Conservation (phyloP, 2,329 filamentous ascomycete species). For the Hymenoscyphus salicellus region DNA sequence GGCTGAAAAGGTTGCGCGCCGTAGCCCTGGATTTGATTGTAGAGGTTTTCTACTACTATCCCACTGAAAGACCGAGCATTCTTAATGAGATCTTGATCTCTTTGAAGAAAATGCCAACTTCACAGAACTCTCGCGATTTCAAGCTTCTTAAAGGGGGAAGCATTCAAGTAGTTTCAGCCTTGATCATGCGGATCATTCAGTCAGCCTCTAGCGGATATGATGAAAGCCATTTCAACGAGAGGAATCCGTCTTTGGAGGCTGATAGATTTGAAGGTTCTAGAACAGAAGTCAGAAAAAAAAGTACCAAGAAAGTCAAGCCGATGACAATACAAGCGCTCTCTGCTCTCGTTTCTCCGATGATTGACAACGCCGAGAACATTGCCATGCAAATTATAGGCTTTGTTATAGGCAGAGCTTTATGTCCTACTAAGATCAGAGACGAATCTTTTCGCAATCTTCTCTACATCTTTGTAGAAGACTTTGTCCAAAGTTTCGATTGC, state of each 20-base stretch:
- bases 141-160: conserved; percentile 81
- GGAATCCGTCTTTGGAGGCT: conserved; percentile 23
- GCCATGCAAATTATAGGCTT: conserved; percentile 82
- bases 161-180: conserved; percentile 89
- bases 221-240: conserved; percentile 20
- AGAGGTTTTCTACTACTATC: conserved; percentile 85
- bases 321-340: conserved; percentile 58
- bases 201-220: conserved; percentile 66
- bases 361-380: conserved; percentile 67
- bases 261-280: too few relatives aligned
- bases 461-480: conserved; percentile 92
- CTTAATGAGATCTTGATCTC: conserved; percentile 88
- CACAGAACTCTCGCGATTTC: conserved; percentile 87
- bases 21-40: conserved; percentile 92
- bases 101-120: conserved; percentile 84
- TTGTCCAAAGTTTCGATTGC: conserved; percentile 80
- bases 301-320: conserved; percentile 52
- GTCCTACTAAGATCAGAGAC: conserved; percentile 87
- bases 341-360: conserved; percentile 57
- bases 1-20: conserved; percentile 79
- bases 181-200: conserved; percentile 92
- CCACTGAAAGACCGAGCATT: conserved; percentile 75
- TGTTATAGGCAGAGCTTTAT: conserved; percentile 81
- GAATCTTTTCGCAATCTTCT: conserved; percentile 89
- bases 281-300: conserved; percentile 51